Conservation (phyloP, 176 grass and related monocot genomes). For the Thalia dealbata region DNA sequence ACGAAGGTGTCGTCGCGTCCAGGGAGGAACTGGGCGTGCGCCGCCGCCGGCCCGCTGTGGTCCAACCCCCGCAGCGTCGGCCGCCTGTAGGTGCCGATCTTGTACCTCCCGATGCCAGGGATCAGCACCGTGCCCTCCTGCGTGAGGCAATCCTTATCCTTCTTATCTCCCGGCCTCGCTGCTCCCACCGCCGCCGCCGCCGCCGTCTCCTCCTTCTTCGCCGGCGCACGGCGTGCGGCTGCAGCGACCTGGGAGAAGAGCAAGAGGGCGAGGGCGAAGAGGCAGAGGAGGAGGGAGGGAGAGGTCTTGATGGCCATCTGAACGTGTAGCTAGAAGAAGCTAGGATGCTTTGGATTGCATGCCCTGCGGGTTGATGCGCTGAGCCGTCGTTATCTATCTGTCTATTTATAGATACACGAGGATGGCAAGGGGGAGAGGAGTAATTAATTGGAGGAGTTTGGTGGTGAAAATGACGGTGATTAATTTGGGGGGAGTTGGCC, state of each 20-base stretch:
- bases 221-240: background rate
- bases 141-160: background rate
- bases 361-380: too few species aligned
- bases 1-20: constrained; percentile 71
- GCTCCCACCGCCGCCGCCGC: too few species aligned
- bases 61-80: constrained; percentile 46
- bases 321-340: background rate
- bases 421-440: too few species aligned
- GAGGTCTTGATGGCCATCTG: background rate
- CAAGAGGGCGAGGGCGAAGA: background rate
- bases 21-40: constrained; percentile 38
- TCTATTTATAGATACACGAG: too few species aligned
- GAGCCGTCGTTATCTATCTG: too few species aligned
- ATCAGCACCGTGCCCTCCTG: constrained; percentile 33
- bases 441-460: background rate
- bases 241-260: background rate
- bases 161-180: background rate
- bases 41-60: constrained; percentile 73
- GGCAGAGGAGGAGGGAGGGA: background rate
- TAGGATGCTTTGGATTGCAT: background rate
- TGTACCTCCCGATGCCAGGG: constrained; percentile 48
- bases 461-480: background rate
- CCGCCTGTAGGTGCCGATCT: constrained; percentile 22
- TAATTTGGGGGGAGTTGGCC: background rate
- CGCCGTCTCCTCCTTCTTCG: too few species aligned